Percentiles rank a stretch among this genome's conserved stretches.
Evolutionary conservation across 169 alveolate genomes (phyloP).

Genomic region (Plasmodium knowlesi): DNA sequence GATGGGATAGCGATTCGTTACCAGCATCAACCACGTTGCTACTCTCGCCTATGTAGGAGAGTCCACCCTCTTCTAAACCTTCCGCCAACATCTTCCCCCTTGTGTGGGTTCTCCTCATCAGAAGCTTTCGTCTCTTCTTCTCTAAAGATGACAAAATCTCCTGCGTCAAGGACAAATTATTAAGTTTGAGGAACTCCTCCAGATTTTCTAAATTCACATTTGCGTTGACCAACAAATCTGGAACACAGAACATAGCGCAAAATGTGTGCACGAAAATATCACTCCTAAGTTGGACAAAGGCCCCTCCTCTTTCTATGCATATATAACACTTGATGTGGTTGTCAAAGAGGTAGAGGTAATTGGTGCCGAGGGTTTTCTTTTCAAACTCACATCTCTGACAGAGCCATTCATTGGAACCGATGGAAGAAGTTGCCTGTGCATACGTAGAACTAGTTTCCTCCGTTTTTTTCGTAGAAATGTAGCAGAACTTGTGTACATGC

Average conservation of each 20-base stretch:
- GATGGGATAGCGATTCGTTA: not conserved
- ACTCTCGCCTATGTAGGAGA: not conserved
- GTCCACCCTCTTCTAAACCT: not conserved
- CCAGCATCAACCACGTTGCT: not conserved
- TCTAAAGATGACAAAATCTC: conserved; percentile 6
- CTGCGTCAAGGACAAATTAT: conserved; percentile 17
- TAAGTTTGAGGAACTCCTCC: conserved; percentile 31
- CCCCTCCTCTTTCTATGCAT: conserved; percentile 75
- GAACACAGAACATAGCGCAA: conserved; percentile 70
- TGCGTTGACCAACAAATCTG: conserved; percentile 48
- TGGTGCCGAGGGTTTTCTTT: conserved; percentile 50
- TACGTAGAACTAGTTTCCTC: conserved; percentile 23
- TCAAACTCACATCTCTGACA: conserved; percentile 75
- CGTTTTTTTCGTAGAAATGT: conserved; percentile 45
- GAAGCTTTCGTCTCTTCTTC: not conserved
- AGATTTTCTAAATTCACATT: conserved; percentile 29
- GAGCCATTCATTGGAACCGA: conserved; percentile 49
- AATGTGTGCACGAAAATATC: conserved; percentile 52
- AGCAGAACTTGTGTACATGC: conserved; percentile 65
- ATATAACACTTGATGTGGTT: conserved; percentile 47
- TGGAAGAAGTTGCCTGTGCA: conserved; percentile 2
- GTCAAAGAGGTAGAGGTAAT: conserved; percentile 53
- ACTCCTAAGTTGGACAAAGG: conserved; percentile 32
- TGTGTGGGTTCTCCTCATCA: not conserved
- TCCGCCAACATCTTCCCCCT: not conserved